These are phyloP conservation scores for Escallonia herrerae DNA, from an alignment of 129 eudicot species.

Conservation along the genomic window DNA sequence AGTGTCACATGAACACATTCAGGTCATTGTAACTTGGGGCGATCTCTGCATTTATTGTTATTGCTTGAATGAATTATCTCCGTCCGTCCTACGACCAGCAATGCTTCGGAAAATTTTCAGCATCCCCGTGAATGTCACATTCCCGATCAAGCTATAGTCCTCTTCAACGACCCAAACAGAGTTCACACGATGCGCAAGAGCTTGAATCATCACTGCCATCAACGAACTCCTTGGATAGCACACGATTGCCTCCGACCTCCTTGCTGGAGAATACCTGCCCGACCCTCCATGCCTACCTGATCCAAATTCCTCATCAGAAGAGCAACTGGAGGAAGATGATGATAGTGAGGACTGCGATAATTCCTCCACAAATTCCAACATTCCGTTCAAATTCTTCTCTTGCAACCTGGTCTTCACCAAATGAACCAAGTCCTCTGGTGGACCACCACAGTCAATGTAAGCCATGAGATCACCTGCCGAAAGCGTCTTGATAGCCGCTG, in stretches of 20 bases:
- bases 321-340: conserved; percentile 34
- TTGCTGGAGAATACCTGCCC: conserved; percentile 32
- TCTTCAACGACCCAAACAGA: conserved; percentile 78
- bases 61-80: no score
- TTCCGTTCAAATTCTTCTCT: conserved; percentile 36
- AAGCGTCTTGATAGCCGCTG: conserved; percentile 64
- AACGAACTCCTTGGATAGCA: conserved; percentile 78
- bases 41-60: no score
- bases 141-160: conserved; percentile 62
- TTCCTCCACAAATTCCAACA: conserved; percentile 73
- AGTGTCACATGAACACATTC: no score
- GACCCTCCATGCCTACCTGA: conserved; percentile 27
- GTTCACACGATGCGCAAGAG: conserved; percentile 70
- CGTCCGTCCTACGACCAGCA: conserved; percentile 3
- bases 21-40: no score
- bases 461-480: conserved; percentile 84
- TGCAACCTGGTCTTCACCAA: conserved; percentile 49
- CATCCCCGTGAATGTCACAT: conserved; percentile 63
- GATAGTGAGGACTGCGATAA: conserved; percentile 13
- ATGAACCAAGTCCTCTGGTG: conserved; percentile 63
- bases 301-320: conserved; percentile 76
- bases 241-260: conserved; percentile 59
- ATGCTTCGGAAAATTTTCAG: conserved; percentile 53
- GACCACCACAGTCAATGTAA: conserved; percentile 65
- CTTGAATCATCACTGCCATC: conserved; percentile 90